Conservation (phyloP, 2,329 filamentous ascomycete genomes). For the Phialophora macrospora region DNA sequence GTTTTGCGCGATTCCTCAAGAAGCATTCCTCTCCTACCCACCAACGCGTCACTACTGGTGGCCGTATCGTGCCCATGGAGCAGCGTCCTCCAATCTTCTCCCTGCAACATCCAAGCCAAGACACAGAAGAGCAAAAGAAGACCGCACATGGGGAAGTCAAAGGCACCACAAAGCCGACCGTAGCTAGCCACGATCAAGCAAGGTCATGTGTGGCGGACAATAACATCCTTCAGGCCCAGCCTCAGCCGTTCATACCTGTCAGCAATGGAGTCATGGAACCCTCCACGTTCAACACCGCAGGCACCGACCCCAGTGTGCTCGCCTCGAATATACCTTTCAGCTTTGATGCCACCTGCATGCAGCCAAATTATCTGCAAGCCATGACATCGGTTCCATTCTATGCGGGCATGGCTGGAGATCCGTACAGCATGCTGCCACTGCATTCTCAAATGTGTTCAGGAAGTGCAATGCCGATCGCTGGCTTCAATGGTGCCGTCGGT, state of each 20-base stretch:
- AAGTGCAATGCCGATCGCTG: conserved; percentile 15
- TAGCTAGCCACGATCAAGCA: conserved; percentile 4
- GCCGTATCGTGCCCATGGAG: conserved; percentile 55
- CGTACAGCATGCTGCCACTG: conserved; percentile 17
- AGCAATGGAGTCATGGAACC: conserved; percentile 11
- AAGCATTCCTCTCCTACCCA: conserved; percentile 55
- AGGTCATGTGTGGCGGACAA: conserved; percentile 8
- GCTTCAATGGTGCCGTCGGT: conserved; percentile 22
- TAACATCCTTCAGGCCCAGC: conserved; percentile 14
- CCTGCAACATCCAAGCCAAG: conserved; percentile 28
- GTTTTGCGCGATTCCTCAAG: conserved; percentile 54
- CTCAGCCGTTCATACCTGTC: conserved; percentile 13
- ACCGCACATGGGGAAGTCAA: conserved; percentile 29
- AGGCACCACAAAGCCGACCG: conserved; percentile 7
- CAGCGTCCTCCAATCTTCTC: conserved; percentile 47
- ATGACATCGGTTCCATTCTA: conserved; percentile 15
- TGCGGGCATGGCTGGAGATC: conserved; percentile 20
- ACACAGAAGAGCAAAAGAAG: conserved; percentile 30
- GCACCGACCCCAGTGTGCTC: conserved; percentile 17
- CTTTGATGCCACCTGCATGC: conserved; percentile 14
- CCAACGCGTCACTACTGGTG: conserved; percentile 56
- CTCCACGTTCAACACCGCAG: conserved; percentile 9
- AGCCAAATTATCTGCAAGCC: conserved; percentile 23
- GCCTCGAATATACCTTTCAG: conserved; percentile 15
- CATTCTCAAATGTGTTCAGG: conserved; percentile 22